These are phyloP conservation scores for Phytopythium mirpurense DNA, from an alignment of 352 stramenopile species.

Conservation along the genomic window DNA sequence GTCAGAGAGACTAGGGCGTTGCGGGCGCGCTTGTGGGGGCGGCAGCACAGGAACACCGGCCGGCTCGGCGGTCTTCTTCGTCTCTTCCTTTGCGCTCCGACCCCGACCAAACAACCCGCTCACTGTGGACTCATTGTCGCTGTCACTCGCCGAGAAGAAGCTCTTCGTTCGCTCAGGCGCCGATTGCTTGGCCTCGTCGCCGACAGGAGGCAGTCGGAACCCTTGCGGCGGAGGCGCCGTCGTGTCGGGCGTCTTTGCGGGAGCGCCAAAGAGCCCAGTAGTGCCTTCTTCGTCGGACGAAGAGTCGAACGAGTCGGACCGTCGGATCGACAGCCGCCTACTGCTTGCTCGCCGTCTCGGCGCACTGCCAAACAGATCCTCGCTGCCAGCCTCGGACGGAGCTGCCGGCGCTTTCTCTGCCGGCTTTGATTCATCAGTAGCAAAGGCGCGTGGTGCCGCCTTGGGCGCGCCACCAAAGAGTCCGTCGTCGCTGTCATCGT, in stretches of 20 bases:
- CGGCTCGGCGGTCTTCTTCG: slow-evolving; percentile 8
- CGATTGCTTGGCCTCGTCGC: slow-evolving; percentile 13
- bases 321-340: slow-evolving; percentile 19
- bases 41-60: slow-evolving; percentile 14
- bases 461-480: slow-evolving; percentile 37
- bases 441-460: slow-evolving; percentile 17
- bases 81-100: slow-evolving; percentile 15
- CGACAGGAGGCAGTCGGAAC: slow-evolving; percentile 22
- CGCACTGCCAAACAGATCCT: slow-evolving; percentile 30
- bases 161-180: slow-evolving; percentile 16
- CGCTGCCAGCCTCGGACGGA: slow-evolving; percentile 7
- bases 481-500: slow-evolving; percentile 48
- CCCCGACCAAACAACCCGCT: slow-evolving; percentile 31
- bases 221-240: slow-evolving; percentile 13
- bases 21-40: slow-evolving; percentile 12
- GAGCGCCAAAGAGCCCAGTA: slow-evolving; percentile 38
- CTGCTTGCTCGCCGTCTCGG: slow-evolving; percentile 18
- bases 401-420: slow-evolving; percentile 22
- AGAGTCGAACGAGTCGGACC: slow-evolving; percentile 39
- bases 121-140: slow-evolving; percentile 24
- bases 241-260: slow-evolving; percentile 10
- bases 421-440: slow-evolving; percentile 21
- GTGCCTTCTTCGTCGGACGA: slow-evolving; percentile 35
- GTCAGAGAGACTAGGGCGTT: slow-evolving; percentile 40
- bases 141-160: slow-evolving; percentile 32